Base-by-base conservation (phyloP, 2,329 filamentous ascomycete genomes). In the Colletotrichum melonis region DNA sequence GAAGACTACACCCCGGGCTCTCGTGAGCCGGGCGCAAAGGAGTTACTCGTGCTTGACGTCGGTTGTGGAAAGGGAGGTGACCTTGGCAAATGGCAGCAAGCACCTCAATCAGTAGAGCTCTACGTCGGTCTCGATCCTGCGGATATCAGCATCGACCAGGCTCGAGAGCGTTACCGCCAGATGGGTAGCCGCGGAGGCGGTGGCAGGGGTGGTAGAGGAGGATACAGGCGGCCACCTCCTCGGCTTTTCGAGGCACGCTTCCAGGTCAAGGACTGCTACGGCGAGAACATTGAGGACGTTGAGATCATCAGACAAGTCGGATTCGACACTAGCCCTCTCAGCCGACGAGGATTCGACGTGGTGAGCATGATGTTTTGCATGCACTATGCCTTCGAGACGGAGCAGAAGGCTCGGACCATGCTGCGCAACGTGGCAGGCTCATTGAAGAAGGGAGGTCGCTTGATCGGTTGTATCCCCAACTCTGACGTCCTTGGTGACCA, bases 281-380 rank as follows among this genome's bases (percentile, higher is more conserved):
- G 93, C 16, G 92, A 97, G 81, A 92, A 91, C 77, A 89, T 99
- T 56, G 94, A 92, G 68, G 92, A 97, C 73, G 88, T 98, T 57
- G 91, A 92, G 16, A 93, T 98, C 76, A 88, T 99, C 63, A 90
- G 90, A 62, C 90, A 97, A 69, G 95, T 99, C 35, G 97, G 97
- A 26, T 98, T 98, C 77, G 94, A 97, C 79, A 87, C 89, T 0
- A 92, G 92, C 85, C 78, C 94, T 86, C 84, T 93, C 91, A 82
- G 92, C 74, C 91, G 91, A 66, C 93, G 93, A 68, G 95, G 96
- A 4, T 99, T 98, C 78, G 97, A 99, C 81, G 94, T 98, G 55
- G 96, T 99, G 75, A 95, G 93, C 80, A 98, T 98, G 91, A 99
- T 99, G 97, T 99, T 99, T 83, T 97, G 95, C 79, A 97, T 99